Evolutionary conservation across 2,329 filamentous ascomycete species (phyloP).

Genomic region (Colletotrichum camelliae): DNA sequence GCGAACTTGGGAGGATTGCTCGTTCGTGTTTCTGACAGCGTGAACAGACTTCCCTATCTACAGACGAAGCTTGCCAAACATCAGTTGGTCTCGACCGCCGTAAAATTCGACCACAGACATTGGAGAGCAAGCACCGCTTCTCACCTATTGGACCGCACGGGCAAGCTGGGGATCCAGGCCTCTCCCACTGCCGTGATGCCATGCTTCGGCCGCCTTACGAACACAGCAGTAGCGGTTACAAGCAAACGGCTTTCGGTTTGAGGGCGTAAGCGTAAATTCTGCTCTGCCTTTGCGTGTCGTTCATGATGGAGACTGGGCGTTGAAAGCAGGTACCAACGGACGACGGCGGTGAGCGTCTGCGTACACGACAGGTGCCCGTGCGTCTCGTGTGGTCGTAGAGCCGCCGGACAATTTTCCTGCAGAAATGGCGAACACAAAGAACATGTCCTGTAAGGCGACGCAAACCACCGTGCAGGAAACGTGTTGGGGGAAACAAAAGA

Average conservation of each 20-base stretch:
- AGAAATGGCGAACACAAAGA: background rate
- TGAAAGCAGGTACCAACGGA: background rate
- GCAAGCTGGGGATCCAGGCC: background rate
- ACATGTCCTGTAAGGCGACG: background rate
- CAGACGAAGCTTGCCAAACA: background rate
- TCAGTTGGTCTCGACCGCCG: background rate
- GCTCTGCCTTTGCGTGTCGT: background rate
- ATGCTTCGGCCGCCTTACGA: background rate
- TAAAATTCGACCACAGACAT: background rate
- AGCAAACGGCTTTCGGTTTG: background rate
- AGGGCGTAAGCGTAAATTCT: background rate
- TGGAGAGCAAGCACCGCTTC: background rate
- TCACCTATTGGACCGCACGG: background rate
- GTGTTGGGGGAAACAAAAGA: background rate
- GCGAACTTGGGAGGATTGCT: background rate
- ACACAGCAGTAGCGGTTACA: background rate
- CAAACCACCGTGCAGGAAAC: background rate
- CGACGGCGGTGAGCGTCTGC: background rate
- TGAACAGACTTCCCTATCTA: background rate
- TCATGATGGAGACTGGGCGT: background rate
- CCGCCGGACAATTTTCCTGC: background rate
- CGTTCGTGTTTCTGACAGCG: background rate
- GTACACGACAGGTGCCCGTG: background rate
- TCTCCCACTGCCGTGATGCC: background rate
- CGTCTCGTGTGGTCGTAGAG: background rate